Evolutionary conservation across 768 basidiomycete genomes (phyloP), one percentile per base, ranked within the genome.

Genomic region (Pleurotus giganteus): DNA sequence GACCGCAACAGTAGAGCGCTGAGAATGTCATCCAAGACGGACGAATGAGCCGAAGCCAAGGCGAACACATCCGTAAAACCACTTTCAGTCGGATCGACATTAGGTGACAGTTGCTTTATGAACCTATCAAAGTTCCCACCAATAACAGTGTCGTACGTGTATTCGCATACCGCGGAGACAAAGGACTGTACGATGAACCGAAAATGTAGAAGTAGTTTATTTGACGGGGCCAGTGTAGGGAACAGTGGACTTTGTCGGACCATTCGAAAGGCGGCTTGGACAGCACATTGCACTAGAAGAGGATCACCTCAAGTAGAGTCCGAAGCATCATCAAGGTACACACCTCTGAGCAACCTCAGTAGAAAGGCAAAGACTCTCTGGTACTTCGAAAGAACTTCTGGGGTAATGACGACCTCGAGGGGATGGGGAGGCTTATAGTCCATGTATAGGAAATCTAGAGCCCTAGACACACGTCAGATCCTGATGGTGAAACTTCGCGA

Each of bases 391-490:
- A 94, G 68, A 28, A 89, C 79, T 4, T 81, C 75, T 1, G 81
- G 74, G 2, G 90, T 83, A 28, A 96, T 87, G 8, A 96, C 65
- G 9, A 85, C 77, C 43, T 85, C 82, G 34, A 96, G 71, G 0
- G 91, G 82, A n/a, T 77, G 76, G 1, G 92, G 91, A n/a, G 91
- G 86, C 61, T 88, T 88, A 68, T 96, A 96, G 59, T 93, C 85
- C 74, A 96, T 85, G 64, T 91, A 91, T 12, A 96, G 71, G 65
- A 95, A 96, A 66, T 95, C 94, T 39, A 96, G 67, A 5, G 94
- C 92, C 66, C 90, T 91, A 59, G 4, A 27, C 46, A 58, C 26
- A 47, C 44, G 44, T 57, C 52, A 46, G 17, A 29, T 66, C 28
- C 56, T 51, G 39, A 6, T 54, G 19, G 34, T 28, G 6, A 36